Evolutionary conservation across 148 eudicot species (phyloP).

Genomic region (Amaranthus hypochondriacus): DNA sequence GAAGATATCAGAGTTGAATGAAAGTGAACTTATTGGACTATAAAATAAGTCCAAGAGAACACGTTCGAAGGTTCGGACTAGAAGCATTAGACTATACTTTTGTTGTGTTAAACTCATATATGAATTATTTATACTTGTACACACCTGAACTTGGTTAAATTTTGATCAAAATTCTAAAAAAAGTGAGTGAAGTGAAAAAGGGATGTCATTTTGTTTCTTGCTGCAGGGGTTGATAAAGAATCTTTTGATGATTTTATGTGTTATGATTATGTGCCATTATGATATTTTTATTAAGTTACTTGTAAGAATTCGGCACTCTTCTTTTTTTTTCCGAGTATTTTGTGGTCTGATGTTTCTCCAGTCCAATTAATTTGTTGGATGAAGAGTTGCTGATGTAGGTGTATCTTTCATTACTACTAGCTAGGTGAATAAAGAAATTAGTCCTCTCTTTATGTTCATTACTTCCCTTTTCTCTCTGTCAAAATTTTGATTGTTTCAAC

Average conservation of each 20-base stretch:
- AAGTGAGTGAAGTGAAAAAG: neutral
- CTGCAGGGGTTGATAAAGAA: neutral
- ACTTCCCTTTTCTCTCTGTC: neutral
- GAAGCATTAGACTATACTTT: too few relatives aligned
- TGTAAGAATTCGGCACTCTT: neutral
- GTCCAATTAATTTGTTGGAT: neutral
- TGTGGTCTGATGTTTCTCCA: neutral
- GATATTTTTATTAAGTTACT: neutral
- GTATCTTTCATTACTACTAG: too few relatives aligned
- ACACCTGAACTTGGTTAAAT: neutral
- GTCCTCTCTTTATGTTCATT: neutral
- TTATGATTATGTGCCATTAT: neutral
- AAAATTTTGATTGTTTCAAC: neutral
- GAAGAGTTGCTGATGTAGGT: neutral
- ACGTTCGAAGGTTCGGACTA: too few relatives aligned
- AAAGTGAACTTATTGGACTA: too few relatives aligned
- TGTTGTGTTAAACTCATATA: neutral
- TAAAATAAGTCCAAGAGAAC: too few relatives aligned
- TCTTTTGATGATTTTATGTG: neutral
- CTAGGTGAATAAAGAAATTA: neutral
- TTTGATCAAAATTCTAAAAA: neutral
- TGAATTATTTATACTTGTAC: neutral
- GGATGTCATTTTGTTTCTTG: neutral
- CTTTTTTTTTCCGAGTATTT: neutral
- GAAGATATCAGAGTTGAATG: too few relatives aligned